Base-by-base conservation (phyloP, 1,139 yeast genomes). In the Fermentozyma sake region DNA sequence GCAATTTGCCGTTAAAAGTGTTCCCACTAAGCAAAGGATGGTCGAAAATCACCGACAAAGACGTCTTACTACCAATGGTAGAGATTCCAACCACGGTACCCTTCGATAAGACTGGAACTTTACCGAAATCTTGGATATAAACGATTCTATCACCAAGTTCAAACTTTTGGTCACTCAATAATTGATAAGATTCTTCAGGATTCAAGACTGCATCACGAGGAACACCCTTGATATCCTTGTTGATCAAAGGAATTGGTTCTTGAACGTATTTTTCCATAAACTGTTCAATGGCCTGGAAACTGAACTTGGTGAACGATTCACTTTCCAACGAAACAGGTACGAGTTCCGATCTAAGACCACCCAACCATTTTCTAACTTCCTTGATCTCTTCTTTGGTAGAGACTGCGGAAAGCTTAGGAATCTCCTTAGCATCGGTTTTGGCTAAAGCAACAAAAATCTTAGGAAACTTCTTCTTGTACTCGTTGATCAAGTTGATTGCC, bases 71-170 rank as follows among this genome's bases (percentile, higher is more conserved):
- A 2, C 85, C 85, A 30, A 71, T 55, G 16, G 86, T 75, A 24
- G 75, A 74, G 39, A 84, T 78, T 4, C 91, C 87, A 29, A 84
- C 82, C 31, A 91, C 95, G 1, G 96, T 87, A 50, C 99, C 99
- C 45, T 84, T 81, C 13, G 87, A 72, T 48, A 82, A 85, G 33
- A 79, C 60, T 18, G 96, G 95, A 10, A 89, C 95, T 48, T 86
- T 87, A 33, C 97, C 97, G 20, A 84, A 79, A 44, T 80, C 86
- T 46, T 83, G 81, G 14, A 87, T 84, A 44, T 85, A 87, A 18
- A 84, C 74, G 20, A 93, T 85, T 35, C 98, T 74, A 48, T 91
- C 97, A 43, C 98, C 98, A 20, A 93, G 66, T 20, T 72, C 72
- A 49, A 91, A 93, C 28, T 68, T 61, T 59, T 93, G 99, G 27